Base-by-base conservation (phyloP, 2,329 filamentous ascomycete species). In the Pestalotiopsis sp. region DNA sequence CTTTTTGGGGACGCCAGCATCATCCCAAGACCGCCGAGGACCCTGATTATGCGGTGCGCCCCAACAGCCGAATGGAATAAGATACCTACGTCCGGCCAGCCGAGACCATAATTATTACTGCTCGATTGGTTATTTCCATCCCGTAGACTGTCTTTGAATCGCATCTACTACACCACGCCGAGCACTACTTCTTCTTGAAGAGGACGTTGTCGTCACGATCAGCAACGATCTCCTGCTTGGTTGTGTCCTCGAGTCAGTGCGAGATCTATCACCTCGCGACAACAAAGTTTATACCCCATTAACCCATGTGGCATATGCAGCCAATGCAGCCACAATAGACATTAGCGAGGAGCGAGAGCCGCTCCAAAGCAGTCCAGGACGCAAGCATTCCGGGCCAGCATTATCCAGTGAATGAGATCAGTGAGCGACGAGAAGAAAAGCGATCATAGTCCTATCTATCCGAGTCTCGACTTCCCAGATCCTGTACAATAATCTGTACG, bases 271-370 rank as follows among this genome's bases (percentile, higher is more conserved):
- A 52, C 45, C 59, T 36, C 27, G 14, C 25, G 39, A 59, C 23
- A 59, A 36, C n/a, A 39, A n/a, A 62, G 59, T 62, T 61, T n/a
- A 61, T 61, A 39, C 31, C 31, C 31, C 31, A 36, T 36, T 9
- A 52, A 12, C 59, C 59, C 59, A 62, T 62, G 59, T 62, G 59
- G 59, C 59, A 62, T 62, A 27, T 62, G 59, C 59, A 39, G 27
- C 59, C 59, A n/a, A 52, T 52, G 45, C 45, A 52, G 45, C 45
- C 45, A 52, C 45, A n/a, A 7, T 52, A 52, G 17, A 39, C 59
- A 39, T 62, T 38, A 62, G 59, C 59, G 59, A 62, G 59, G 38
- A 62, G 59, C 59, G 59, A 62, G 59, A 62, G 27, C 59, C 59
- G 59, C 59, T n/a, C 59, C 17, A 31, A 14, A 17, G 27, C 11